Conservation (phyloP, 2,329 filamentous ascomycete species). For the Cercospora sp. region DNA sequence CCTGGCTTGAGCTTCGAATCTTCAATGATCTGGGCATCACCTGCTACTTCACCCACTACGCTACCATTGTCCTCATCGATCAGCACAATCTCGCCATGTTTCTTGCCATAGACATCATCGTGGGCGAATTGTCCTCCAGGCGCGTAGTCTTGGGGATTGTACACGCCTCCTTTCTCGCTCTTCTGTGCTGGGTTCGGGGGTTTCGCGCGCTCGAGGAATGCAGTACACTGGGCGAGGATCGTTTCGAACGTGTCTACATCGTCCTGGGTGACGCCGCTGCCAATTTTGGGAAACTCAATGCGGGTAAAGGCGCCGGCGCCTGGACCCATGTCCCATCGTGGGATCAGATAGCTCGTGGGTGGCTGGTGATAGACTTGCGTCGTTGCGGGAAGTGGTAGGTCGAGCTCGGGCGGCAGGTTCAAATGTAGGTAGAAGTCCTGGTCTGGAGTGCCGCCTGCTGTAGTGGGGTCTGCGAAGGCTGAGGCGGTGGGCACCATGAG, state of each 20-base stretch:
- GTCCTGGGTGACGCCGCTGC: constrained; percentile 77
- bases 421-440: constrained; percentile 98
- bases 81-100: constrained; percentile 76
- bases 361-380: constrained; percentile 98
- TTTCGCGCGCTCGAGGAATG: constrained; percentile 82
- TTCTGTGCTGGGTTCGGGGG: constrained; percentile 50
- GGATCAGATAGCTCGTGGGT: constrained; percentile 88
- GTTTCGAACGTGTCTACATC: constrained; percentile 97
- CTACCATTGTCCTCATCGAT: constrained; percentile 95
- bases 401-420: constrained; percentile 89
- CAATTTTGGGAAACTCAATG: constrained; percentile 79
- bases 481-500: constrained; percentile 94
- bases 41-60: constrained; percentile 86
- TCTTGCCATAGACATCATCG: constrained; percentile 42
- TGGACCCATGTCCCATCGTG: constrained; percentile 88
- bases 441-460: constrained; percentile 59
- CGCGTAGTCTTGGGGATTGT: constrained; percentile 79
- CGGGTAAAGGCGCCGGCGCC: constrained; percentile 88
- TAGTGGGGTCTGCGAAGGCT: constrained; percentile 59
- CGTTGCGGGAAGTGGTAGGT: constrained; percentile 87
- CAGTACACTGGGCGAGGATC: constrained; percentile 95
- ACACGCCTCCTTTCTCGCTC: constrained; percentile 46
- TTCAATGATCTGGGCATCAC: constrained; percentile 78
- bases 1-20: constrained; percentile 73
- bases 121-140: constrained; percentile 67